Evolutionary conservation across 2,329 filamentous ascomycete genomes (phyloP).

Genomic region (Pleoardoris graminearum): DNA sequence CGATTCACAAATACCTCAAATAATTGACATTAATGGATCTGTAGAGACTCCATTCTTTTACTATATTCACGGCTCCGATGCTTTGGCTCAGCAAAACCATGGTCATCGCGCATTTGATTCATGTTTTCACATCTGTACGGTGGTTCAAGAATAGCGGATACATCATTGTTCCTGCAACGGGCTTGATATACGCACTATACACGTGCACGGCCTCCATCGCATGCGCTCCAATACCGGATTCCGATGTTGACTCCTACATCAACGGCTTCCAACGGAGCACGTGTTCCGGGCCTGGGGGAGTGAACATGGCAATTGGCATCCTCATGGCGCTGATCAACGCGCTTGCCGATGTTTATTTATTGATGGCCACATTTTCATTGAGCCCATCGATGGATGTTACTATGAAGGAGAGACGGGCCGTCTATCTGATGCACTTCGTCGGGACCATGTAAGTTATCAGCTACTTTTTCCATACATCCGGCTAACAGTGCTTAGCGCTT

Average conservation of each 20-base stretch:
- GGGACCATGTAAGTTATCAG: conserved; percentile 17
- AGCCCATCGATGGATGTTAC: conserved; percentile 14
- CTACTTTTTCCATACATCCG: neutral
- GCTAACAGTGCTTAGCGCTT: conserved; percentile 17
- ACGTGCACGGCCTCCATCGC: conserved; percentile 21
- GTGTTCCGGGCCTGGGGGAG: conserved; percentile 16
- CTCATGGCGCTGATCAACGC: conserved; percentile 16
- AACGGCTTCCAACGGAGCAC: conserved; percentile 15
- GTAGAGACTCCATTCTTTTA: conserved; percentile 17
- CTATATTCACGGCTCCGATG: conserved; percentile 19
- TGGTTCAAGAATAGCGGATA: conserved; percentile 26
- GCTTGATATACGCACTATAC: conserved; percentile 20
- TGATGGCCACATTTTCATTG: conserved; percentile 16
- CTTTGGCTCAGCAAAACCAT: conserved; percentile 27
- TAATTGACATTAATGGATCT: neutral
- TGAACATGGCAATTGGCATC: conserved; percentile 15
- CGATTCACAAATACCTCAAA: no score
- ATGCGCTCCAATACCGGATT: conserved; percentile 19
- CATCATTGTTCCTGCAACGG: conserved; percentile 19
- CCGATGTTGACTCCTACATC: conserved; percentile 19
- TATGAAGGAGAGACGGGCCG: conserved; percentile 15
- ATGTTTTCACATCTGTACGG: conserved; percentile 16
- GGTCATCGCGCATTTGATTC: conserved; percentile 20
- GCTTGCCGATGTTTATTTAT: conserved; percentile 18
- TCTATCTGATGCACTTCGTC: conserved; percentile 16